Evolutionary conservation across 31 red algal genomes (phyloP), one percentile per base, ranked within the genome.

Genomic region (Asparagopsis taxiformis): DNA sequence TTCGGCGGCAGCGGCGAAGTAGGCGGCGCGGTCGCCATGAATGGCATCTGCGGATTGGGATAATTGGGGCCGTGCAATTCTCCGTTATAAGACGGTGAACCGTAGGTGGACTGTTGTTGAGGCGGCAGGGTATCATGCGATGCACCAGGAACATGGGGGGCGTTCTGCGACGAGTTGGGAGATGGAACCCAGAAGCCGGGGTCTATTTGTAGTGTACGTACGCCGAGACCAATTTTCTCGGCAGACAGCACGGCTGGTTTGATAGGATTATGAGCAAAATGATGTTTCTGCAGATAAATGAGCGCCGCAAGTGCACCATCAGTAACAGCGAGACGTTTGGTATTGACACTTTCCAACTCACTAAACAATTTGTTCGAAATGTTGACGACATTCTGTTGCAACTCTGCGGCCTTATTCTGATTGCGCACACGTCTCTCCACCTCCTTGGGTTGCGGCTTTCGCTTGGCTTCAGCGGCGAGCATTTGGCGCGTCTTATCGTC

Each of bases 401-500:
- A 13, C 41, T 46, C 41, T 6, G 6, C 13, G 41, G 13, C 41
- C 13, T 46, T 46, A 13, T 46, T 46, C 41, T 46, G 41, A 13
- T 46, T 46, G 41, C 41, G 41, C 41, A 46, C 13, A 13, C 41
- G 41, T 9, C 41, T 6, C 8, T 46, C 41, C 41, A 46, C 8
- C 41, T 46, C 41, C 13, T 46, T 46, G 8, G 6, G 41, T 13
- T 6, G 41, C 41, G 13, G 8, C 8, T 13, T 6, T 6, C 41
- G 41, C 41, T 65, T 74, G 23, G 48, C 10, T 67, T 85, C 80
- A 0, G 17, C 33, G 17, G 58, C 36, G 20, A 85, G 51, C 68
- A 85, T 74, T 52, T 85, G 68, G 4, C 59, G 49, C n/a, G 80
- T 75, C 51, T 85, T 85, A 5, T 52, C 17, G 17, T 85, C 70